A percentile compares a stretch with the other conserved stretches of the same genome.
phyloP scores from a whole-genome alignment of 495 filamentous ascomycete species.

The Podospora fimiseda region DNA sequence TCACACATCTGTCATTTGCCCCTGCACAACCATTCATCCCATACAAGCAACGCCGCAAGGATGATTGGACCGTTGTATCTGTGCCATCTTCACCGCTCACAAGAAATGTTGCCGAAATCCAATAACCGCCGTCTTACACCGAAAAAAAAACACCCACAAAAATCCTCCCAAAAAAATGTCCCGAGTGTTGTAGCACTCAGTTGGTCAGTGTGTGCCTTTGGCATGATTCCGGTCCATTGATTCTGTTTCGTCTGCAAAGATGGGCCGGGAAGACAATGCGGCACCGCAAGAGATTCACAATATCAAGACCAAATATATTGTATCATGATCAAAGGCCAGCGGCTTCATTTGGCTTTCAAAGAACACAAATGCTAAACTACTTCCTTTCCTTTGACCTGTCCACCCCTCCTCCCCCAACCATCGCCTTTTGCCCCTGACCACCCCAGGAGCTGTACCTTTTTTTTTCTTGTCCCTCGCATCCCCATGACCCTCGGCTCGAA shows the following conservation, averaged over 20 bases:
- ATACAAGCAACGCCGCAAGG: no score
- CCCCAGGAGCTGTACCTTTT: not conserved
- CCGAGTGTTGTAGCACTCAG: no score
- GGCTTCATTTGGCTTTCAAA: constrained; percentile 1
- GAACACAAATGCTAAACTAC: constrained; percentile 4
- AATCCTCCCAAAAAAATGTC: no score
- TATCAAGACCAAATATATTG: not conserved
- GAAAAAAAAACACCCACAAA: no score
- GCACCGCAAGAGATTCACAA: not conserved
- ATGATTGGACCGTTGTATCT: no score
- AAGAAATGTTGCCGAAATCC: no score
- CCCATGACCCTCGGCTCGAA: not conserved
- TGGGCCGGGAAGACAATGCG: not conserved
- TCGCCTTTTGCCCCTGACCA: not conserved
- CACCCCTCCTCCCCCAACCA: not conserved
- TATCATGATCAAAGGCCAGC: constrained; percentile 1
- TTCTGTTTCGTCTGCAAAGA: not conserved
- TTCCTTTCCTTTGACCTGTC: not conserved
- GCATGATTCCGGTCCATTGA: no score
- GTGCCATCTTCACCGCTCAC: no score
- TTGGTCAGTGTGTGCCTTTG: no score
- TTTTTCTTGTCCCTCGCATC: not conserved
- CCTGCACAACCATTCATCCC: not conserved
- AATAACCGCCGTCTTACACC: no score
- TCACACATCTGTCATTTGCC: not conserved